Conservation (phyloP, 768 basidiomycete species). For the Vararia minispora region DNA sequence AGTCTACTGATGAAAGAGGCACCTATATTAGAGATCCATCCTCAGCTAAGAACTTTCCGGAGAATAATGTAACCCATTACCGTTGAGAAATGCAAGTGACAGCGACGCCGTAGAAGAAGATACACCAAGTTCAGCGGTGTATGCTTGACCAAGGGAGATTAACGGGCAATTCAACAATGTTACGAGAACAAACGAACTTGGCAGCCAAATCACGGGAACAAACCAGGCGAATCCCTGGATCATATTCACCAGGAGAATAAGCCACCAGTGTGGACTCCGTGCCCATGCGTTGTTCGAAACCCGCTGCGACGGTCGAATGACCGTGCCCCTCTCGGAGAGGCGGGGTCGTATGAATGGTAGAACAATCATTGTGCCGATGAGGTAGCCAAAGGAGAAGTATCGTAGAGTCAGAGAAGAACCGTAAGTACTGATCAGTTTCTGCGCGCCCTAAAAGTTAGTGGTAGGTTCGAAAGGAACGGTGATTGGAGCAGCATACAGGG, state of each 20-base stretch:
- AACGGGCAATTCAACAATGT: background rate
- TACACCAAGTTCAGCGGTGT: slow-evolving; percentile 11
- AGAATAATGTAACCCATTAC: slow-evolving; percentile 2
- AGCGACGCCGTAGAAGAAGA: slow-evolving; percentile 11
- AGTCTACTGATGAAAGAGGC: slow-evolving; percentile 13
- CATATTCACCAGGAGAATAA: slow-evolving; percentile 17
- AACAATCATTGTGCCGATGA: slow-evolving; percentile 12
- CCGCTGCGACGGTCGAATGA: slow-evolving; percentile 2
- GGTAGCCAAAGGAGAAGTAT: slow-evolving; percentile 14
- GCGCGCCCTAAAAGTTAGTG: no score
- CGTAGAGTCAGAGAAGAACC: no score
- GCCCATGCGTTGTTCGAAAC: slow-evolving; percentile 12
- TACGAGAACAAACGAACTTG: slow-evolving; percentile 13
- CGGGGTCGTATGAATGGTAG: slow-evolving; percentile 19
- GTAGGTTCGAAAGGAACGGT: no score
- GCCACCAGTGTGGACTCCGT: slow-evolving; percentile 16
- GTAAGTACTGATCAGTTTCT: no score
- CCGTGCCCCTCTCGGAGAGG: slow-evolving; percentile 14
- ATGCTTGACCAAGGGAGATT: slow-evolving; percentile 7
- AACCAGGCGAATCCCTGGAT: slow-evolving; percentile 18
- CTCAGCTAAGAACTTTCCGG: no score
- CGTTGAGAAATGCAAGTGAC: slow-evolving; percentile 15
- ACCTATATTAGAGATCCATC: no score
- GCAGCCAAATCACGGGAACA: slow-evolving; percentile 18
- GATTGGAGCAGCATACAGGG: no score